These are phyloP conservation scores for Coemansia interrupta DNA, from an alignment of 192 early-diverging fungal species.

Conservation along the genomic window DNA sequence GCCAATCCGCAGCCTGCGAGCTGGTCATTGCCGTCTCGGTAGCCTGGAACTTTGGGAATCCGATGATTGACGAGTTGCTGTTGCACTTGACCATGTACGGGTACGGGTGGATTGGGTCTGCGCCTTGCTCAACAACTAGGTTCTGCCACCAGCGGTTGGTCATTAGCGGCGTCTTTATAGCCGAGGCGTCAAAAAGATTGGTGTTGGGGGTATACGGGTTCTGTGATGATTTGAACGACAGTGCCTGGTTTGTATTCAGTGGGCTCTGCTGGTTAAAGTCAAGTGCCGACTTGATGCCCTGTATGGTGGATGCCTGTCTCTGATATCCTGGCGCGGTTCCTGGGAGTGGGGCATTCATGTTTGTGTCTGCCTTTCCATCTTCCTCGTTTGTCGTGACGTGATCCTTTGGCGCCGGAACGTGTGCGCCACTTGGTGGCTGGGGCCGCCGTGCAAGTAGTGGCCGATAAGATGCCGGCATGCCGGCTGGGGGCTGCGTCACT, in stretches of 20 bases:
- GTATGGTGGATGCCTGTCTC: constrained; percentile 9
- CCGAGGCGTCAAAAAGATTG: constrained; percentile 20
- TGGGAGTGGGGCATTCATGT: background rate
- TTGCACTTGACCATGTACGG: constrained; percentile 46
- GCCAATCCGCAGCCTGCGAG: constrained; percentile 31
- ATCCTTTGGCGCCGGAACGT: constrained; percentile 35
- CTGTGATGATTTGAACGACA: constrained; percentile 9
- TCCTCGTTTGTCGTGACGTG: constrained; percentile 16
- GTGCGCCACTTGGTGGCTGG: constrained; percentile 43
- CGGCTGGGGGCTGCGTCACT: constrained; percentile 15
- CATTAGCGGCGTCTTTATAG: constrained; percentile 19
- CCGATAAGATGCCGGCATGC: constrained; percentile 16
- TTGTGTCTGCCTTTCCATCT: constrained; percentile 25
- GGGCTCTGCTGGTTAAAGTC: constrained; percentile 39
- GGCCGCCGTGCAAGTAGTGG: constrained; percentile 15
- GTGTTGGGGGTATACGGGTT: constrained; percentile 33
- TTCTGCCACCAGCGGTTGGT: constrained; percentile 57
- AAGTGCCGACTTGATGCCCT: constrained; percentile 32
- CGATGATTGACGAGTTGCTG: constrained; percentile 23
- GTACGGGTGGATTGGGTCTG: constrained; percentile 45
- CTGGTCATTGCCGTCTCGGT: constrained; percentile 14
- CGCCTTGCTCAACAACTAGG: constrained; percentile 40
- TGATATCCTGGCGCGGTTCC: constrained; percentile 24
- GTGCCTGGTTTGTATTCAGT: constrained; percentile 12
- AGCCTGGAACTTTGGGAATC: constrained; percentile 31